A percentile compares a stretch with the other conserved stretches of the same genome.
phyloP scores from a whole-genome alignment of 495 filamentous ascomycete species.

The Podospora conica region DNA sequence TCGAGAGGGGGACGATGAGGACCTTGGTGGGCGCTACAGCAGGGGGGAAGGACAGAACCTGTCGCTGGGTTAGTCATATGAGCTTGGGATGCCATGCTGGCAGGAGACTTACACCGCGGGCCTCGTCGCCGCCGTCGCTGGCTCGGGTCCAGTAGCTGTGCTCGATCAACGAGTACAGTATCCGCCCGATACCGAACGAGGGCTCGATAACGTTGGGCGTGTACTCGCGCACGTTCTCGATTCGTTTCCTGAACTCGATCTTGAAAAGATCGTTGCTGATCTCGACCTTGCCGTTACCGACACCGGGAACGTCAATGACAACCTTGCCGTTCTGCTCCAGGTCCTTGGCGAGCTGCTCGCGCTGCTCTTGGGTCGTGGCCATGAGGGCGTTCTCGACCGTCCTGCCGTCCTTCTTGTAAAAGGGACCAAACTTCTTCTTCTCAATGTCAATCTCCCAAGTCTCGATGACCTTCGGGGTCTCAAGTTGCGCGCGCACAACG shows the following conservation, averaged over 20 bases:
- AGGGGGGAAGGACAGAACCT: constrained; percentile 72
- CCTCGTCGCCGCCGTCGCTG: constrained; percentile 59
- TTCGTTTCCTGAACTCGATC: constrained; percentile 63
- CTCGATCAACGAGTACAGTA: constrained; percentile 71
- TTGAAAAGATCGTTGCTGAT: constrained; percentile 62
- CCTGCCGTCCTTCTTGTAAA: constrained; percentile 76
- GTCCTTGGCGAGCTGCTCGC: constrained; percentile 61
- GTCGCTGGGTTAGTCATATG: constrained; percentile 1
- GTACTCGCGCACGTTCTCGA: constrained; percentile 68
- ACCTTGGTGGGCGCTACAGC: constrained; percentile 69
- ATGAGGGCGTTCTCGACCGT: constrained; percentile 63
- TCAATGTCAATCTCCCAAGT: constrained; percentile 72
- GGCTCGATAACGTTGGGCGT: constrained; percentile 82
- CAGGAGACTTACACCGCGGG: constrained; percentile 54
- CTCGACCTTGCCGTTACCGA: constrained; percentile 52
- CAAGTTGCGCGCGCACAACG: constrained; percentile 57
- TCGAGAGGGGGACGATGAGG: constrained; percentile 65
- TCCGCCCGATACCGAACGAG: constrained; percentile 78
- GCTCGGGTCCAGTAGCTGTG: constrained; percentile 71
- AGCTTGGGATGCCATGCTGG: neutral
- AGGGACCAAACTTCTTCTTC: constrained; percentile 77
- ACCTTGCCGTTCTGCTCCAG: constrained; percentile 62
- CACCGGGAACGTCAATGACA: constrained; percentile 55
- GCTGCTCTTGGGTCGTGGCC: constrained; percentile 60
- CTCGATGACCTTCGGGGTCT: constrained; percentile 59